phyloP scores from a whole-genome alignment of 2,329 filamentous ascomycete species.

The Trichothecium sympodiale region DNA sequence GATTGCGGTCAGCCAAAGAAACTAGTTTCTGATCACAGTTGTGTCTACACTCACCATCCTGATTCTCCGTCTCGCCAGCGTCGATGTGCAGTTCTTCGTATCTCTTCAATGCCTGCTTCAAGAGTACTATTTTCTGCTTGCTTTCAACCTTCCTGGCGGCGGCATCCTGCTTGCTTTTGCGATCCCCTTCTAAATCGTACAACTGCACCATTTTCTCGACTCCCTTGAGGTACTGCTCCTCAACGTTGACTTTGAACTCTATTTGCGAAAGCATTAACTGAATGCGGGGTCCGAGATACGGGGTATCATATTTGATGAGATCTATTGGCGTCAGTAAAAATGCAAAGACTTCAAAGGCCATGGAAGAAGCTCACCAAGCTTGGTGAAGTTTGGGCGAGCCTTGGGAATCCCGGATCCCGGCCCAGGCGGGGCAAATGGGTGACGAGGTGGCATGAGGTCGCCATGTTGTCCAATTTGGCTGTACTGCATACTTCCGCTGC shows the following conservation, averaged over 20 bases:
- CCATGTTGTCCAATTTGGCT: conserved; percentile 52
- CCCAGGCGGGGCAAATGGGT: conserved; percentile 61
- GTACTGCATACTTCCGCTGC: conserved; percentile 32
- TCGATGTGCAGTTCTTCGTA: conserved; percentile 97
- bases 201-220: conserved; percentile 99
- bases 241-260: conserved; percentile 96
- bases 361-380: conserved; percentile 59
- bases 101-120: conserved; percentile 91
- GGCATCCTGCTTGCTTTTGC: conserved; percentile 89
- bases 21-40: not conserved
- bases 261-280: conserved; percentile 98
- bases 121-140: conserved; percentile 91
- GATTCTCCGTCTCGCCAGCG: conserved; percentile 65
- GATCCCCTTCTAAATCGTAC: conserved; percentile 93
- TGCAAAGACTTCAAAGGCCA: not conserved
- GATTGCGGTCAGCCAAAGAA: conserved; percentile 8
- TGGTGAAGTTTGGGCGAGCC: conserved; percentile 81
- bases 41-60: conserved; percentile 57
- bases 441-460: conserved; percentile 69
- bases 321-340: conserved; percentile 40
- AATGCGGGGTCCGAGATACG: conserved; percentile 89
- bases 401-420: conserved; percentile 60
- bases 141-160: conserved; percentile 85
- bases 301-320: conserved; percentile 96
- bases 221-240: conserved; percentile 97